Base-by-base conservation (phyloP, 2,329 filamentous ascomycete species). In the Anthostomella pinea region DNA sequence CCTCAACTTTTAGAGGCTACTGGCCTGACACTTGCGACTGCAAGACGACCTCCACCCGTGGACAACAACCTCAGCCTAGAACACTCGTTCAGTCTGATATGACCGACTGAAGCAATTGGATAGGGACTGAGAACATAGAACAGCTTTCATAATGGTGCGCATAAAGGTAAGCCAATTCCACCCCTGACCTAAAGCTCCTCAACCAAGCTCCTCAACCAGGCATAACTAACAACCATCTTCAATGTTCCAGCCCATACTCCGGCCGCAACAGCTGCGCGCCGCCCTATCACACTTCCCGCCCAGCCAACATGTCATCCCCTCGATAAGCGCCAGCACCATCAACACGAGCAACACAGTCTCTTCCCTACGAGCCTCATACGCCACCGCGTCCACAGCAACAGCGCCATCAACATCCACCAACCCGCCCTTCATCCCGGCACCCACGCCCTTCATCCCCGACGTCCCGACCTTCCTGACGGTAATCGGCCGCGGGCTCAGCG, bases 391-490 rank as follows among this genome's bases (percentile, higher is more conserved):
- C 8, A 37, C 35, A 38, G 39, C 45, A 20, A 30, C 36, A 22
- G 36, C 48, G 9, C 38, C 41, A 7, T 32, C 33, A 11, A 3
- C 36, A 13, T 8, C 40, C 9, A 25, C 33, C 8, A 31, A 33
- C 22, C 28, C 35, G 11, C 42, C 38, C 13, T 22, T 51, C 6
- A 66, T 79, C 20, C 90, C 90, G 3, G 58, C 72, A 16, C 85
- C 89, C 1, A 95, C 85, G 23, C 87, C 88, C 2, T 89, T 95
- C 54, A 82, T 95, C 24, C 91, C 90, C 20, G 83, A 96, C 60
- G 80, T 88, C 25, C 61, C 75, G 52, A 93, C 90, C 11, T 95
- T 98, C 65, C 82, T 97, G 45, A 87, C 78, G 22, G 73, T 96
- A 41, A 96, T 97, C 65, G 93, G 93, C 52, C 90, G 93, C 46